Conservation (phyloP, 495 filamentous ascomycete genomes). For the Xylaria telfairii region DNA sequence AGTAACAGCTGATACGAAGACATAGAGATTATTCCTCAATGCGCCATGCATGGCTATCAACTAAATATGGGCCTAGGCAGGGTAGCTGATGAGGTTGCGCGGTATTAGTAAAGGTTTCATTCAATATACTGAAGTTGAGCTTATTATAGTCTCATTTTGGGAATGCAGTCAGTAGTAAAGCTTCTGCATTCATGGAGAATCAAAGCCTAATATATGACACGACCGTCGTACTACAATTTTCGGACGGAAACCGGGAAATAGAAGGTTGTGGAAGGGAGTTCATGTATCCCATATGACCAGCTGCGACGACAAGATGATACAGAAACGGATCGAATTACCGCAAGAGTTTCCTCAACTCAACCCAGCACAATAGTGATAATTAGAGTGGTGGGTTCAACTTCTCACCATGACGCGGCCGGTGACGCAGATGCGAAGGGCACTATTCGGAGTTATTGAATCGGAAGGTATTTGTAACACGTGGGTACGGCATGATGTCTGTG, state of each 20-base stretch:
- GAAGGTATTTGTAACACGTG: not conserved
- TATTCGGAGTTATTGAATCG: not conserved
- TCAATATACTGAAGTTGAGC: too few species aligned
- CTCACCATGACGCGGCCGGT: not conserved
- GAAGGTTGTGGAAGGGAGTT: not conserved
- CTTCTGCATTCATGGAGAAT: too few species aligned
- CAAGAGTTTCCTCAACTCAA: not conserved
- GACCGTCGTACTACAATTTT: too few species aligned
- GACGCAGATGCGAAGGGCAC: not conserved
- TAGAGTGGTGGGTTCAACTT: not conserved
- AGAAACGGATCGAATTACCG: too few species aligned
- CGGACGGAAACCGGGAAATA: not conserved
- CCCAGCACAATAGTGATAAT: not conserved
- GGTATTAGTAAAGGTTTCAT: too few species aligned
- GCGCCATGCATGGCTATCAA: not conserved
- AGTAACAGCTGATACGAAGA: not conserved
- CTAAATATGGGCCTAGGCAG: not conserved
- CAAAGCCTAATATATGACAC: too few species aligned
- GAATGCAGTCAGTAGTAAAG: too few species aligned
- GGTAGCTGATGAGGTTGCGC: not conserved
- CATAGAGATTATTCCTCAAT: not conserved
- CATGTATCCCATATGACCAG: not conserved
- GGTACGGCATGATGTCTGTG: not conserved
- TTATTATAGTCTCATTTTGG: too few species aligned
- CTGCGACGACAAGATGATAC: not conserved